phyloP scores from a whole-genome alignment of 2,329 filamentous ascomycete genomes.

The Colletotrichum sp. region DNA sequence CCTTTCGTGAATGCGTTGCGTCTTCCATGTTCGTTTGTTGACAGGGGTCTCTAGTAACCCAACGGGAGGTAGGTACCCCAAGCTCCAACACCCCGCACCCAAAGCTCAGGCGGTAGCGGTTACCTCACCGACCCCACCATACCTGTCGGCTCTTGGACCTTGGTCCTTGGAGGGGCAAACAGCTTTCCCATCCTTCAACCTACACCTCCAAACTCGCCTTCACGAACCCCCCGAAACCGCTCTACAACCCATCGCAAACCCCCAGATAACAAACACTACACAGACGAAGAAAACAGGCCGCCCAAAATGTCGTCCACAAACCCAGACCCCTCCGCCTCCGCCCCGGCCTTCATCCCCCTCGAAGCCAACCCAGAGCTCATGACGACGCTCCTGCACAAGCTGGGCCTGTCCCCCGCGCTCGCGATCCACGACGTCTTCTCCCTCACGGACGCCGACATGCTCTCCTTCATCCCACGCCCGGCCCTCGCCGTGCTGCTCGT shows the following conservation, averaged over 20 bases:
- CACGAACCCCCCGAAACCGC: not conserved
- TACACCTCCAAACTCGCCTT: not conserved
- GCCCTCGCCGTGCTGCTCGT: slow-evolving; percentile 89
- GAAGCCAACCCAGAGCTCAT: slow-evolving; percentile 88
- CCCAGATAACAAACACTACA: not conserved
- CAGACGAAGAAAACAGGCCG: not conserved
- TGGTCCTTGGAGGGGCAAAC: not conserved
- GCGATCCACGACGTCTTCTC: slow-evolving; percentile 91
- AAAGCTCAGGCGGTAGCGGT: not conserved
- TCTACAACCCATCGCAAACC: not conserved
- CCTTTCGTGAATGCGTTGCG: not conserved
- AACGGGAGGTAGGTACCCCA: too few species aligned
- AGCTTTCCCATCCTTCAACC: not conserved
- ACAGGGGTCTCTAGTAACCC: not conserved
- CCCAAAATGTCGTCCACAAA: slow-evolving; percentile 31
- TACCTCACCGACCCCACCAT: slow-evolving; percentile 19
- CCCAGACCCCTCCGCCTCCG: slow-evolving; percentile 42
- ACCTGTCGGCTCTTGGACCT: not conserved
- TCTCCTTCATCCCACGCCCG: slow-evolving; percentile 87
- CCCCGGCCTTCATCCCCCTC: slow-evolving; percentile 62
- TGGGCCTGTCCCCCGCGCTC: slow-evolving; percentile 81
- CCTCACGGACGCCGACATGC: slow-evolving; percentile 82
- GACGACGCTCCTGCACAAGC: slow-evolving; percentile 79
- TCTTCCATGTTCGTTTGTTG: not conserved
- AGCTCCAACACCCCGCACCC: slow-evolving; percentile 15